Percentiles rank a stretch among this genome's conserved stretches.
Conservation (phyloP, 805 yeast species). For the Ogataea parapolymorpha region DNA sequence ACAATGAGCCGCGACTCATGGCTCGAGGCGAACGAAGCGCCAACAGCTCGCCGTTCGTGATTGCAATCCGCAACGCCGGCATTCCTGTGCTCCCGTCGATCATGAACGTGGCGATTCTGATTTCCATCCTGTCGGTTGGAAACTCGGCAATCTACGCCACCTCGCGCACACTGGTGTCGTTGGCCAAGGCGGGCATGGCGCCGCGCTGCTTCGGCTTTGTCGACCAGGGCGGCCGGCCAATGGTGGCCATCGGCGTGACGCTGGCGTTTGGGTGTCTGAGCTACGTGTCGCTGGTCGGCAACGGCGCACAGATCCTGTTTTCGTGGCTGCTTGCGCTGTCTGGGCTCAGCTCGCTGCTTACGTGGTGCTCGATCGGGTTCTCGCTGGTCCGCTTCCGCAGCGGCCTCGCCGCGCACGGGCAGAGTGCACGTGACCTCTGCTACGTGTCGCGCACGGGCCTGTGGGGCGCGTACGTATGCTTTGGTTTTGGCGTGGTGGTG, state of each 20-base stretch:
- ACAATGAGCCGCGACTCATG: slow-evolving; percentile 35
- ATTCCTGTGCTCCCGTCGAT: slow-evolving; percentile 37
- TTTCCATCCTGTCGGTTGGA: slow-evolving; percentile 44
- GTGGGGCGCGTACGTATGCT: slow-evolving; percentile 40
- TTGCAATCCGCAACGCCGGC: slow-evolving; percentile 40
- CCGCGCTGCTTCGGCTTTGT: slow-evolving; percentile 42
- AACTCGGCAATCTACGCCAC: slow-evolving; percentile 57
- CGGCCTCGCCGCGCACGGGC: slow-evolving; percentile 42
- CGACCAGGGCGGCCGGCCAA: slow-evolving; percentile 50
- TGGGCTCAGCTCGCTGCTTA: slow-evolving; percentile 46
- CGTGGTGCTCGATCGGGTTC: slow-evolving; percentile 47
- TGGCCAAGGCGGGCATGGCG: slow-evolving; percentile 44
- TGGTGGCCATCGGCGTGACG: slow-evolving; percentile 41
- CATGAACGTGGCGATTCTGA: slow-evolving; percentile 39
- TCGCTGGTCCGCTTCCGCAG: slow-evolving; percentile 45
- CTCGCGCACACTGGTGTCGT: slow-evolving; percentile 48
- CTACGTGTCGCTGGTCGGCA: slow-evolving; percentile 42
- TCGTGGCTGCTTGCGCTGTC: slow-evolving; percentile 49
- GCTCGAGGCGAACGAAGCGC: slow-evolving; percentile 32
- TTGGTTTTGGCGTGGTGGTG: slow-evolving; percentile 34
- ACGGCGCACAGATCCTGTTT: slow-evolving; percentile 38
- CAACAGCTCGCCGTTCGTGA: slow-evolving; percentile 44
- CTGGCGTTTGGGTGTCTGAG: slow-evolving; percentile 41
- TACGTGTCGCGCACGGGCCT: slow-evolving; percentile 42
- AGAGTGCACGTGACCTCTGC: slow-evolving; percentile 39